These are phyloP conservation scores for Mycena vitilis DNA, from an alignment of 768 basidiomycete species.

Conservation along the genomic window DNA sequence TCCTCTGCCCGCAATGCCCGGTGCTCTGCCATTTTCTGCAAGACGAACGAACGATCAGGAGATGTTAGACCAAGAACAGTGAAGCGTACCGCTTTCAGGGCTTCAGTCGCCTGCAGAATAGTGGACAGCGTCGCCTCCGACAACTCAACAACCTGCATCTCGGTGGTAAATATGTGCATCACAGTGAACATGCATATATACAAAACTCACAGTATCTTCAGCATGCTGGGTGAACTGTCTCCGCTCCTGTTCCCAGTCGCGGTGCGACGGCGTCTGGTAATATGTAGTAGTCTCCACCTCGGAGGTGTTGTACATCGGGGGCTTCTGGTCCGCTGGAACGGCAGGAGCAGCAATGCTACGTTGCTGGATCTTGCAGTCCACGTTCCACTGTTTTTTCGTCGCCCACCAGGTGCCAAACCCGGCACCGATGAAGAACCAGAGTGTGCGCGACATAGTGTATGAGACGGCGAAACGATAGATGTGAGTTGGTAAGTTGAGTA, in stretches of 20 bases:
- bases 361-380: conserved; percentile 20
- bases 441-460: no score
- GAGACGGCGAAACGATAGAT: no score
- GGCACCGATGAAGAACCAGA: conserved; percentile 30
- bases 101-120: conserved; percentile 35
- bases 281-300: not conserved
- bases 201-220: conserved; percentile 23
- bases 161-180: not conserved
- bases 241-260: conserved; percentile 45
- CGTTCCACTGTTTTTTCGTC: conserved; percentile 13
- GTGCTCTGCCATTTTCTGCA: conserved; percentile 37
- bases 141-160: conserved; percentile 29
- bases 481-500: not conserved
- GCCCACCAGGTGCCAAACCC: conserved; percentile 35
- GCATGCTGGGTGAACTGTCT: conserved; percentile 27
- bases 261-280: not conserved
- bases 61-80: not conserved
- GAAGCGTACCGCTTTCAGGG: conserved; percentile 31
- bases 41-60: not conserved
- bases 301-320: not conserved
- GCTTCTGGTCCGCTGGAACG: not conserved
- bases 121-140: conserved; percentile 32
- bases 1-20: conserved; percentile 29
- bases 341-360: not conserved
- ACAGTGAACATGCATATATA: not conserved